phyloP scores from a whole-genome alignment of 192 early-diverging fungal species.

The Coemansia sp. region DNA sequence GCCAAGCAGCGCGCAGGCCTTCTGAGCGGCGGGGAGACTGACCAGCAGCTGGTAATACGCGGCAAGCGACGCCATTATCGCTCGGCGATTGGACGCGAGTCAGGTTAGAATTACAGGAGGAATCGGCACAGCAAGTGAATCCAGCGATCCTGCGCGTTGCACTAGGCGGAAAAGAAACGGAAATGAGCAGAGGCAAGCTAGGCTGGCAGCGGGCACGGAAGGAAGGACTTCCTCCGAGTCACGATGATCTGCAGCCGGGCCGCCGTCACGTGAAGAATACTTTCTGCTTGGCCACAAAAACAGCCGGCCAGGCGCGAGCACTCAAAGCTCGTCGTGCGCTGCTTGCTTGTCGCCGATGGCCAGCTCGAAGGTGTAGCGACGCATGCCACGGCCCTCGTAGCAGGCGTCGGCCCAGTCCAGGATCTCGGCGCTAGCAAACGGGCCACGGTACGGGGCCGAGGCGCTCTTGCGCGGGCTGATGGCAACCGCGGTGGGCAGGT shows the following conservation, averaged over 20 bases:
- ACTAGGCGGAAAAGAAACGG: too few relatives aligned
- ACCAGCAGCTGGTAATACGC: slow-evolving; percentile 32
- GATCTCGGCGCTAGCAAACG: slow-evolving; percentile 54
- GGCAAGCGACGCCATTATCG: slow-evolving; percentile 28
- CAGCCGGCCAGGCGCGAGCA: too few relatives aligned
- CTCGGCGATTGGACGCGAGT: too few relatives aligned
- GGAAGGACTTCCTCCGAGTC: too few relatives aligned
- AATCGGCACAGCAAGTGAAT: too few relatives aligned
- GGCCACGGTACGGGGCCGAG: slow-evolving; percentile 56
- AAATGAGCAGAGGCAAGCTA: too few relatives aligned
- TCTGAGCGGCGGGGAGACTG: slow-evolving; percentile 33
- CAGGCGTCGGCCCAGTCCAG: slow-evolving; percentile 53
- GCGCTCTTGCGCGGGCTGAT: slow-evolving; percentile 54
- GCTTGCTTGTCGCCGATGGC: slow-evolving; percentile 11
- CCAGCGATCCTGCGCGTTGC: too few relatives aligned
- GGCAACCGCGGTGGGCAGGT: slow-evolving; percentile 55
- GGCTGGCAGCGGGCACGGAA: too few relatives aligned
- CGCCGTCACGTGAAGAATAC: neutral
- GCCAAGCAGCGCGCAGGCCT: slow-evolving; percentile 50
- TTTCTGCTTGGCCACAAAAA: neutral
- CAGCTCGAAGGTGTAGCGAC: slow-evolving; percentile 47
- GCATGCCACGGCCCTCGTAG: slow-evolving; percentile 26
- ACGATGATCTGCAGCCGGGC: too few relatives aligned
- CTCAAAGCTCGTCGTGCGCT: slow-evolving; percentile 31
- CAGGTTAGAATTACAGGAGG: too few relatives aligned